Percentiles rank a stretch among this genome's conserved stretches.
phyloP scores from a whole-genome alignment of 169 alveolate genomes.

The Eimeria praecox region DNA sequence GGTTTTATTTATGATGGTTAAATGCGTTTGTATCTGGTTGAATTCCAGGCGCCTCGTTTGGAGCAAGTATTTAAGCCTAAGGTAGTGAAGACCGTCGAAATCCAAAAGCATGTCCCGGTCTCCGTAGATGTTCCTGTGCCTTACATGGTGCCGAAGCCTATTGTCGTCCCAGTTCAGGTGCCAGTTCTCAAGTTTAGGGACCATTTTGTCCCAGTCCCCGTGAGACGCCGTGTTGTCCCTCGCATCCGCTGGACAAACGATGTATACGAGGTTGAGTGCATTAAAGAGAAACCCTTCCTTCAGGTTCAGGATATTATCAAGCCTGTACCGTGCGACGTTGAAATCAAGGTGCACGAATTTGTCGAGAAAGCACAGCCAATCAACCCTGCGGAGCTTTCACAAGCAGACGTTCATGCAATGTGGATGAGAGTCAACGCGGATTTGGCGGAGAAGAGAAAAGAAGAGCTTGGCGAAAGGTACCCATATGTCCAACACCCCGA shows the following conservation, averaged over 20 bases:
- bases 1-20: neutral
- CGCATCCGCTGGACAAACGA: conserved; percentile 91
- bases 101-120: conserved; percentile 90
- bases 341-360: conserved; percentile 88
- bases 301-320: conserved; percentile 90
- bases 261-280: conserved; percentile 91
- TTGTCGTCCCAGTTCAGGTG: conserved; percentile 92
- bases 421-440: conserved; percentile 94
- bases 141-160: conserved; percentile 93
- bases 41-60: conserved; percentile 70
- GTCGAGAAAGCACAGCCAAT: conserved; percentile 90
- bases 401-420: conserved; percentile 93
- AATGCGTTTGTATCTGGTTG: neutral
- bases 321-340: conserved; percentile 92
- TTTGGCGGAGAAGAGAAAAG: conserved; percentile 84
- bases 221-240: conserved; percentile 90
- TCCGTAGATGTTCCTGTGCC: conserved; percentile 93
- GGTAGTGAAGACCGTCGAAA: conserved; percentile 87
- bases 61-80: conserved; percentile 90
- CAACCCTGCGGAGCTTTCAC: conserved; percentile 92
- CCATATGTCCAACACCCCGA: conserved; percentile 82
- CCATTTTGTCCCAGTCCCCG: conserved; percentile 92
- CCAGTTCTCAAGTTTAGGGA: conserved; percentile 92
- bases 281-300: conserved; percentile 90
- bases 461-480: conserved; percentile 83